A percentile compares a stretch with the other conserved stretches of the same genome.
These are phyloP conservation scores for Aspergillus aculeatinus DNA, from an alignment of 2,329 filamentous ascomycete species.

Conservation along the genomic window DNA sequence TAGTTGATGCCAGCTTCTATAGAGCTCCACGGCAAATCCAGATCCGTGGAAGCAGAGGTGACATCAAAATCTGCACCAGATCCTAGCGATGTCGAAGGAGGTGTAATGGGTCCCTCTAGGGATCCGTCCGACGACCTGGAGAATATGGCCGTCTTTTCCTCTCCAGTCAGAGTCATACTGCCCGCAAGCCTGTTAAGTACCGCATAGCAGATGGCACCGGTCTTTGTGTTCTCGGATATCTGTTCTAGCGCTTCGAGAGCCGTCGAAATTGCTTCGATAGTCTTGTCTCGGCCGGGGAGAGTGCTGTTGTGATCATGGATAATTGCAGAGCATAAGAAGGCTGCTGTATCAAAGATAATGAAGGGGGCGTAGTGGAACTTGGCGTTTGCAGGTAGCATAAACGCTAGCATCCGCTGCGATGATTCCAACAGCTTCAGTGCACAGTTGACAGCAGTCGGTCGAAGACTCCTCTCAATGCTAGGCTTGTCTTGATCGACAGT, in stretches of 20 bases:
- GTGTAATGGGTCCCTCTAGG: constrained; percentile 1
- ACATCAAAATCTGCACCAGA: neutral
- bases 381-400: constrained; percentile 43
- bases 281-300: constrained; percentile 44
- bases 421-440: constrained; percentile 46
- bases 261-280: constrained; percentile 42
- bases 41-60: neutral
- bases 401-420: constrained; percentile 45
- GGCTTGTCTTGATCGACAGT: constrained; percentile 24
- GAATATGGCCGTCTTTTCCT: constrained; percentile 1
- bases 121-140: constrained; percentile 7
- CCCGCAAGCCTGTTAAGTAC: constrained; percentile 23
- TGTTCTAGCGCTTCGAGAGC: constrained; percentile 37
- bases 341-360: constrained; percentile 53
- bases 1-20: neutral
- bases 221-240: constrained; percentile 22
- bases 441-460: constrained; percentile 46
- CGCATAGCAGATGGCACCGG: constrained; percentile 25
- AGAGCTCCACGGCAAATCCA: neutral
- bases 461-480: constrained; percentile 40
- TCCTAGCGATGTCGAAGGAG: neutral
- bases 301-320: constrained; percentile 49
- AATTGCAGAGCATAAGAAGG: constrained; percentile 53
- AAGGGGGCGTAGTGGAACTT: constrained; percentile 54
- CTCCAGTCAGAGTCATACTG: constrained; percentile 13